These are phyloP conservation scores for Trichocomaceae sp. DNA, from an alignment of 2,329 filamentous ascomycete species.

Conservation along the genomic window DNA sequence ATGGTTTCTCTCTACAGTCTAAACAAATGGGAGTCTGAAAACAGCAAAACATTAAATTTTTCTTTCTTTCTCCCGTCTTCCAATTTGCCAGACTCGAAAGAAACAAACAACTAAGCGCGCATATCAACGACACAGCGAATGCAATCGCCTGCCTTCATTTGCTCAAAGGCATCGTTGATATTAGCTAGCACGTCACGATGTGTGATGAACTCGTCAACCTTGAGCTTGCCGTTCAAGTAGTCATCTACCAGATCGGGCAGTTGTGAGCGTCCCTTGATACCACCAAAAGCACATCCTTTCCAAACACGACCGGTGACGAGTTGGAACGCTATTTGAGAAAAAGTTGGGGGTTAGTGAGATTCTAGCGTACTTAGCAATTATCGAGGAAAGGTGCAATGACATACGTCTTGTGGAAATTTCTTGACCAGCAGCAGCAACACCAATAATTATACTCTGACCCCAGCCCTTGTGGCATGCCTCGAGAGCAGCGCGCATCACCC, in stretches of 20 bases:
- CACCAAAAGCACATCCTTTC: conserved; percentile 96
- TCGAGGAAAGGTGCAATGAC: conserved; percentile 35
- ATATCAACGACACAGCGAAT: conserved; percentile 86
- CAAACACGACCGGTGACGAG: conserved; percentile 95
- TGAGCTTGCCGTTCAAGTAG: conserved; percentile 82
- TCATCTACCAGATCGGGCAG: conserved; percentile 79
- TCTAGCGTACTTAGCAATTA: no score
- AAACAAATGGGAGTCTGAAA: neutral
- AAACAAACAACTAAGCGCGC: conserved; percentile 26
- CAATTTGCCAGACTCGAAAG: neutral
- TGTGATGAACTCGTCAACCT: conserved; percentile 99
- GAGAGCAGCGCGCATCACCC: conserved; percentile 89
- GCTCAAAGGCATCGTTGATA: conserved; percentile 85
- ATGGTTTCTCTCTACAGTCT: neutral
- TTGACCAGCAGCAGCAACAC: conserved; percentile 91
- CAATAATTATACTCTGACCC: conserved; percentile 97
- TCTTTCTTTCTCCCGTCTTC: neutral
- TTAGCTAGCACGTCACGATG: conserved; percentile 75
- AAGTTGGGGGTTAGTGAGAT: no score
- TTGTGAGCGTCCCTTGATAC: conserved; percentile 94
- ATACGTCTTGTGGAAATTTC: conserved; percentile 90
- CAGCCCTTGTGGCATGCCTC: conserved; percentile 99
- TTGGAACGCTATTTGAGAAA: conserved; percentile 68
- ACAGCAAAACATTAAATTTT: neutral
- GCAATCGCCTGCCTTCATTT: conserved; percentile 95